A percentile compares a stretch with the other conserved stretches of the same genome.
Conservation (phyloP, 2,329 filamentous ascomycete species). For the Rhynchosporium agropyri region DNA sequence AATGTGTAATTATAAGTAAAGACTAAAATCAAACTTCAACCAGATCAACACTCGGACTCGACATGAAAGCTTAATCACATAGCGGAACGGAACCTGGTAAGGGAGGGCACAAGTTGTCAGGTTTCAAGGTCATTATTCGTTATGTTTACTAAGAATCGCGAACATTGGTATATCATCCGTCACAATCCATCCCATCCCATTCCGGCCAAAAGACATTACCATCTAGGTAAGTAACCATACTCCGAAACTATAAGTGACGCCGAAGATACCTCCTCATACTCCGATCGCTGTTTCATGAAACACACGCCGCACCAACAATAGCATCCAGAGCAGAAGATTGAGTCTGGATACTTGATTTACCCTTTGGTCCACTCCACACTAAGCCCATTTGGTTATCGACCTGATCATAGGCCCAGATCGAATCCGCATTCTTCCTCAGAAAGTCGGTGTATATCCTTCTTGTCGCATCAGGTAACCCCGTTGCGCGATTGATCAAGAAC, state of each 20-base stretch:
- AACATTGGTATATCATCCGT: conserved; percentile 20
- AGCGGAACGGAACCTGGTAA: neutral
- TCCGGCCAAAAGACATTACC: conserved; percentile 20
- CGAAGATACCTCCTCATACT: conserved; percentile 2
- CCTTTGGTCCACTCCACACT: conserved; percentile 66
- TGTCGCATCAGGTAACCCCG: conserved; percentile 46
- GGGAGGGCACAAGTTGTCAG: neutral
- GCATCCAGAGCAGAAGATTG: conserved; percentile 69
- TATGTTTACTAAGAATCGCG: conserved; percentile 1
- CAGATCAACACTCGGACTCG: no score
- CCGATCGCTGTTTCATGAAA: conserved; percentile 22
- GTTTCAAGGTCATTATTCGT: conserved; percentile 17
- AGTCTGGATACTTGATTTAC: conserved; percentile 56
- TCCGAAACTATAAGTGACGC: conserved; percentile 8
- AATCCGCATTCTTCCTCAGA: conserved; percentile 63
- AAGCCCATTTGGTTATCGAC: conserved; percentile 58
- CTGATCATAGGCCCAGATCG: conserved; percentile 64
- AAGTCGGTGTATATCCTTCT: conserved; percentile 54
- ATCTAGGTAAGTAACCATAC: conserved; percentile 15
- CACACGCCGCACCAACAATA: conserved; percentile 59
- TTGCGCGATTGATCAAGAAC: conserved; percentile 51
- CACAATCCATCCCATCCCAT: conserved; percentile 3
- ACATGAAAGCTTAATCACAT: no score
- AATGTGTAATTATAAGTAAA: no score
- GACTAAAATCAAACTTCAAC: no score